Evolutionary conservation across 768 basidiomycete genomes (phyloP).

Genomic region (Lactarius hengduanensis): DNA sequence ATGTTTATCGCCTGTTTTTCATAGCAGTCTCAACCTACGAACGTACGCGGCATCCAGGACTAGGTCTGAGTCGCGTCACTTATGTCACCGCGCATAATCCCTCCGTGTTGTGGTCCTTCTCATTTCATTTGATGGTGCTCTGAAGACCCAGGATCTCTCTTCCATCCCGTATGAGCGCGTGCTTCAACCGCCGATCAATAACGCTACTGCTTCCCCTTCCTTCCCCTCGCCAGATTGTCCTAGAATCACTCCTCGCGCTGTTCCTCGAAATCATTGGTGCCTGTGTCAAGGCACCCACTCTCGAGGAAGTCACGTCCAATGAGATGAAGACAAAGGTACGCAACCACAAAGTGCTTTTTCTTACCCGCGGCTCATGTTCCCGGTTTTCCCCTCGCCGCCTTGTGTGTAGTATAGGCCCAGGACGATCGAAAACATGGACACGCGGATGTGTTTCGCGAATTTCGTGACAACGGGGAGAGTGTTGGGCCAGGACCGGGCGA

Average conservation of each 20-base stretch:
- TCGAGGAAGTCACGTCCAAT: slow-evolving; percentile 83
- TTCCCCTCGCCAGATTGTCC: slow-evolving; percentile 49
- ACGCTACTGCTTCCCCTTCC: background rate
- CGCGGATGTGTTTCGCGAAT: slow-evolving; percentile 28
- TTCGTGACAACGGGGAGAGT: slow-evolving; percentile 26
- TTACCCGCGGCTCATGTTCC: background rate
- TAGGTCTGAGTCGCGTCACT: background rate
- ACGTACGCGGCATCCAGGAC: slow-evolving; percentile 45
- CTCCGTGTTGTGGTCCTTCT: slow-evolving; percentile 55
- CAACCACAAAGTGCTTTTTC: slow-evolving; percentile 7
- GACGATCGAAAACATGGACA: slow-evolving; percentile 29
- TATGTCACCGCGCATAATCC: slow-evolving; percentile 1
- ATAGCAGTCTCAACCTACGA: slow-evolving; percentile 82
- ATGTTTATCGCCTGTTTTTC: background rate
- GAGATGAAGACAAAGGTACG: slow-evolving; percentile 82
- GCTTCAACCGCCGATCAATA: background rate
- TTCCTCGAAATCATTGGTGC: slow-evolving; percentile 72
- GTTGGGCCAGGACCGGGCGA: slow-evolving; percentile 9
- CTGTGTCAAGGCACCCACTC: slow-evolving; percentile 57
- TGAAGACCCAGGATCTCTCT: slow-evolving; percentile 65
- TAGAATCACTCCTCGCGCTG: slow-evolving; percentile 64
- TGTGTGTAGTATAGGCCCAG: background rate
- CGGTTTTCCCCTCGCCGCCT: background rate
- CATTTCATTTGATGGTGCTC: slow-evolving; percentile 61
- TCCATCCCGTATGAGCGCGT: slow-evolving; percentile 51